Evolutionary conservation across 108 stramenopile genomes (phyloP).

Genomic region (Fragilaria radians): DNA sequence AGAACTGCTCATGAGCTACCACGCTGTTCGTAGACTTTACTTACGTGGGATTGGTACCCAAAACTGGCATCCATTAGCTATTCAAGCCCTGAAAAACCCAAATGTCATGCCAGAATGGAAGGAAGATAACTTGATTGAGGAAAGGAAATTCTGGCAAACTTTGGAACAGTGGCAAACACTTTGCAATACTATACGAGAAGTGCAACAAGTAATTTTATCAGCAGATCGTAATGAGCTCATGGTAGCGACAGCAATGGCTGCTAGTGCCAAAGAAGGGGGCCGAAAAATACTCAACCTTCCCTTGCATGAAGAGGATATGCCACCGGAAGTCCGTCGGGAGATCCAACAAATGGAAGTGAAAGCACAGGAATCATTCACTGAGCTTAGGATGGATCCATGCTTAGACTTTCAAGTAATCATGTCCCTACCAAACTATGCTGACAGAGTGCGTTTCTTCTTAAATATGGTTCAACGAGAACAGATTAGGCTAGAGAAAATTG

Average conservation of each 20-base stretch:
- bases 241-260: slow-evolving; percentile 33
- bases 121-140: not conserved
- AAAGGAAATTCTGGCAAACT: slow-evolving; percentile 36
- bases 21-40: slow-evolving; percentile 42
- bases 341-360: slow-evolving; percentile 41
- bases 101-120: slow-evolving; percentile 3
- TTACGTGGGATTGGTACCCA: slow-evolving; percentile 34
- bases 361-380: slow-evolving; percentile 36
- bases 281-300: slow-evolving; percentile 62
- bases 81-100: slow-evolving; percentile 3
- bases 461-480: slow-evolving; percentile 43
- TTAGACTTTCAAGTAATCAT: slow-evolving; percentile 71
- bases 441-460: slow-evolving; percentile 32
- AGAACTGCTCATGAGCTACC: slow-evolving; percentile 20
- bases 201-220: slow-evolving; percentile 27
- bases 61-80: slow-evolving; percentile 35
- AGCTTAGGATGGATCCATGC: slow-evolving; percentile 52
- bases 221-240: slow-evolving; percentile 53
- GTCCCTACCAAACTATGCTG: slow-evolving; percentile 16
- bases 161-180: slow-evolving; percentile 68
- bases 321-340: slow-evolving; percentile 30
- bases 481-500: slow-evolving; percentile 15
- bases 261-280: slow-evolving; percentile 20
- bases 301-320: slow-evolving; percentile 47
- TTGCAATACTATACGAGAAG: slow-evolving; percentile 50